Evolutionary conservation across 177 flowering plant species (phyloP).

Genomic region (Vitis hybrid): DNA sequence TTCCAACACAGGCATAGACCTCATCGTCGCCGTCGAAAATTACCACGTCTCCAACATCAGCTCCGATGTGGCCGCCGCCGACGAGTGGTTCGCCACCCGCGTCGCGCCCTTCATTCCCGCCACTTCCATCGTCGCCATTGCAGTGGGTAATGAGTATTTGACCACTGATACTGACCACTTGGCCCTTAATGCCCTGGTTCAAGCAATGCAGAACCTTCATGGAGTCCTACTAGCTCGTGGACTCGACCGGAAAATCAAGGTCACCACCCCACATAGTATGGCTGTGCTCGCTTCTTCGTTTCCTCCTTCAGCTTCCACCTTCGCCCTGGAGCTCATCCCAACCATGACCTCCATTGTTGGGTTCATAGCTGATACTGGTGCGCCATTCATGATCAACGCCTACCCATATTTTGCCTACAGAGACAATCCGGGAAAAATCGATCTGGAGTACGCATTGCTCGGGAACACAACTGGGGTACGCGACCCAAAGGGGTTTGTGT

Average conservation of each 20-base stretch:
- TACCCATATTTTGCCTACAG: slow-evolving; percentile 77
- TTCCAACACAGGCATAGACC: slow-evolving; percentile 66
- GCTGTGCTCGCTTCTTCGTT: slow-evolving; percentile 56
- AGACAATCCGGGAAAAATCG: slow-evolving; percentile 39
- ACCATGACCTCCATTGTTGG: slow-evolving; percentile 38
- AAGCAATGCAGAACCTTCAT: slow-evolving; percentile 64
- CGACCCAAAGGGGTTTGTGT: slow-evolving; percentile 46
- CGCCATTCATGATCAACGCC: slow-evolving; percentile 71
- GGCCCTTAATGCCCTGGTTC: slow-evolving; percentile 30
- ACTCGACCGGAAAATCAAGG: slow-evolving; percentile 56
- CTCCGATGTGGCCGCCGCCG: slow-evolving; percentile 33
- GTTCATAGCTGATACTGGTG: slow-evolving; percentile 42
- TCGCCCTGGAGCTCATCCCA: slow-evolving; percentile 27
- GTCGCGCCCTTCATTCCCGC: slow-evolving; percentile 58
- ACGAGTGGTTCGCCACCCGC: slow-evolving; percentile 51
- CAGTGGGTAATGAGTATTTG: slow-evolving; percentile 66
- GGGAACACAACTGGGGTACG: slow-evolving; percentile 36
- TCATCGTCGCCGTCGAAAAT: slow-evolving; percentile 66
- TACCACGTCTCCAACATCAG: slow-evolving; percentile 36
- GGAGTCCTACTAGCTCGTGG: slow-evolving; percentile 36
- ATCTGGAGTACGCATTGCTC: slow-evolving; percentile 48
- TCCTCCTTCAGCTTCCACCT: slow-evolving; percentile 60
- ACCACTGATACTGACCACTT: slow-evolving; percentile 17
- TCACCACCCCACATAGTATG: slow-evolving; percentile 68
- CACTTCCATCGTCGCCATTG: slow-evolving; percentile 49